phyloP scores from a whole-genome alignment of 495 filamentous ascomycete genomes.

The Parmelia sp. region DNA sequence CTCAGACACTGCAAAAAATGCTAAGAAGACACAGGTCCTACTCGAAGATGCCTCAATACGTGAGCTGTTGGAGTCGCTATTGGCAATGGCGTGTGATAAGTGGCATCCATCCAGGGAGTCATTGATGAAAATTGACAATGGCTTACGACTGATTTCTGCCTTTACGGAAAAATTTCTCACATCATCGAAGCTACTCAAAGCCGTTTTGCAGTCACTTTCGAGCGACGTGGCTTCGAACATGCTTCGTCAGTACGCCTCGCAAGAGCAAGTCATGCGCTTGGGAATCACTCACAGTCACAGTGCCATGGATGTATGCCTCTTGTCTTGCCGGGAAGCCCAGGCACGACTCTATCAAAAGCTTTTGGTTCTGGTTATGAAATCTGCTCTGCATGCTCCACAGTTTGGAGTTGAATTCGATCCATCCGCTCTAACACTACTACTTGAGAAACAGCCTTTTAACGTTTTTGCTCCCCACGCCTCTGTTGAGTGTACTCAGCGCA shows the following conservation, averaged over 20 bases:
- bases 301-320: slow-evolving; percentile 7
- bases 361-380: slow-evolving; percentile 24
- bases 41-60: slow-evolving; percentile 11
- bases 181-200: slow-evolving; percentile 1
- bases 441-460: slow-evolving; percentile 8
- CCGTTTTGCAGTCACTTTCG: not conserved
- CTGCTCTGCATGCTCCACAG: slow-evolving; percentile 25
- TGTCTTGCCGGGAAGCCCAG: slow-evolving; percentile 3
- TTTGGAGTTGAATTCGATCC: slow-evolving; percentile 17
- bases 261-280: not conserved
- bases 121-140: slow-evolving; percentile 1
- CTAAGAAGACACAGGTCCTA: slow-evolving; percentile 6
- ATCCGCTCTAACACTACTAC: slow-evolving; percentile 10
- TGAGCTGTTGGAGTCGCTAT: slow-evolving; percentile 6
- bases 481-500: slow-evolving; percentile 2
- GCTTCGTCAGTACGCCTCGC: slow-evolving; percentile 7
- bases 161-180: slow-evolving; percentile 3
- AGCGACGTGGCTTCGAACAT: not conserved
- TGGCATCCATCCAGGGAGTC: not conserved
- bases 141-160: slow-evolving; percentile 5
- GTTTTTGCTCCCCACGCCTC: not conserved
- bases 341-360: slow-evolving; percentile 15
- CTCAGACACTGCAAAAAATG: not conserved
- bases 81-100: slow-evolving; percentile 2
- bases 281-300: not conserved